Evolutionary conservation across 2,329 filamentous ascomycete genomes (phyloP).

Genomic region (Xylariaceae sp.): DNA sequence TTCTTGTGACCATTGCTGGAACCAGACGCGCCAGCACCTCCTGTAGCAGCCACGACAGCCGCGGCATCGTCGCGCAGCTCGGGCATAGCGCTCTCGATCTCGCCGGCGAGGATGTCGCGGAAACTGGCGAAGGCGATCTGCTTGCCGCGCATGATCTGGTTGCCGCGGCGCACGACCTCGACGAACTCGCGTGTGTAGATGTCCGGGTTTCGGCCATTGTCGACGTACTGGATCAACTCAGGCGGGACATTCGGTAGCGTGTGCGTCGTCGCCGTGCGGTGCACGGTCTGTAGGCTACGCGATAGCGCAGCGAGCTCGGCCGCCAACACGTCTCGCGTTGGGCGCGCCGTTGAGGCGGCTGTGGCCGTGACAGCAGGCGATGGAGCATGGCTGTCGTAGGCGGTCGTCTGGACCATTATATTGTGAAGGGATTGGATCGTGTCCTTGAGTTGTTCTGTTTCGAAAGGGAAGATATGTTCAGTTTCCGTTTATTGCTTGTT

Average conservation of each 20-base stretch:
- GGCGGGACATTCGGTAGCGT: slow-evolving; percentile 50
- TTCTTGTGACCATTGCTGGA: background rate
- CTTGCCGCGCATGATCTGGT: slow-evolving; percentile 64
- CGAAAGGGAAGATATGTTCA: background rate
- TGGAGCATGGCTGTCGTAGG: slow-evolving; percentile 43
- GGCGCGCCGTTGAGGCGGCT: slow-evolving; percentile 20
- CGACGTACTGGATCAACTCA: slow-evolving; percentile 63
- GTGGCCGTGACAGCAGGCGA: no score
- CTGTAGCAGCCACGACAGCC: slow-evolving; percentile 44
- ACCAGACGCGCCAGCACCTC: slow-evolving; percentile 12
- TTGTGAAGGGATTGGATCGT: slow-evolving; percentile 34
- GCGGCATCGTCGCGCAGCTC: slow-evolving; percentile 52
- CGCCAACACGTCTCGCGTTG: slow-evolving; percentile 52
- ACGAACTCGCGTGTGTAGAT: slow-evolving; percentile 71
- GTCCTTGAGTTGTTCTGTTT: slow-evolving; percentile 33
- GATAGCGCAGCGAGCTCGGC: slow-evolving; percentile 44
- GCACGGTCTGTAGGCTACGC: slow-evolving; percentile 36
- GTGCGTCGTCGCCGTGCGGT: slow-evolving; percentile 38
- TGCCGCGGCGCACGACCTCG: slow-evolving; percentile 59
- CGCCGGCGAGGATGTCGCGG: slow-evolving; percentile 55
- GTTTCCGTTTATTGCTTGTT: background rate
- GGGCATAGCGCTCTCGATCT: slow-evolving; percentile 53
- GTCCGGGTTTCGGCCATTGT: slow-evolving; percentile 66
- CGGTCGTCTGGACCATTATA: slow-evolving; percentile 50
- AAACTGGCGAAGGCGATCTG: slow-evolving; percentile 55